Evolutionary conservation across 2,329 filamentous ascomycete genomes (phyloP).

Genomic region (Fusarium brevicatenulatum): DNA sequence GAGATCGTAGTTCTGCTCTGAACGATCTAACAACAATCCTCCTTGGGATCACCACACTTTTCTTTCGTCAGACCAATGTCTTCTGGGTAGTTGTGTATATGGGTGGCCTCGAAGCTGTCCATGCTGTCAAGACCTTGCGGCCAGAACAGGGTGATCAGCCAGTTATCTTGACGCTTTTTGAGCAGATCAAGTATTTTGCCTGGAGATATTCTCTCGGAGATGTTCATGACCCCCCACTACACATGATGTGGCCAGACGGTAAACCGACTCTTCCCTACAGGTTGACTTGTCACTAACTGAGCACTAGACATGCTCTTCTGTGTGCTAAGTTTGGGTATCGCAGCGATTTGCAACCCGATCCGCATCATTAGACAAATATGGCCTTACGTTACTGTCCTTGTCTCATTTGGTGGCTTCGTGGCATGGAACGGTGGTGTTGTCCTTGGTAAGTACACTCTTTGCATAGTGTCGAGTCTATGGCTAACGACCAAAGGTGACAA

Average conservation of each 20-base stretch:
- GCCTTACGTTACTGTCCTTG: constrained; percentile 71
- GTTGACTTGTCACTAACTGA: constrained; percentile 20
- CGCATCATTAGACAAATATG: constrained; percentile 60
- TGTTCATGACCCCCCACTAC: constrained; percentile 65
- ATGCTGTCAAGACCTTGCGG: constrained; percentile 59
- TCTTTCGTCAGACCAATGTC: constrained; percentile 93
- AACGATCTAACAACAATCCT: constrained; percentile 59
- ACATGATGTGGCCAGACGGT: constrained; percentile 62
- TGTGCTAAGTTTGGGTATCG: constrained; percentile 71
- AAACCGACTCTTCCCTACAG: constrained; percentile 26
- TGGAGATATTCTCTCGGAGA: constrained; percentile 61
- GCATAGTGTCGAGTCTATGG: neutral
- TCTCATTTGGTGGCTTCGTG: constrained; percentile 78
- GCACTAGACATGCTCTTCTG: constrained; percentile 63
- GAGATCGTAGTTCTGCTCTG: constrained; percentile 44
- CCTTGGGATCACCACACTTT: constrained; percentile 73
- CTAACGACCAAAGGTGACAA: constrained; percentile 77
- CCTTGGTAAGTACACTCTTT: constrained; percentile 67
- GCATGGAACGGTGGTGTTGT: constrained; percentile 92
- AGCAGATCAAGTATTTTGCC: constrained; percentile 52
- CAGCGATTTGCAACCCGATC: constrained; percentile 61
- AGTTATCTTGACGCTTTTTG: constrained; percentile 45
- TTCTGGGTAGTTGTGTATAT: constrained; percentile 91
- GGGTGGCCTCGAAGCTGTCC: constrained; percentile 68
- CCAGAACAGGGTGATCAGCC: constrained; percentile 48